These are phyloP conservation scores for Calcarisporium arbuscula DNA, from an alignment of 2,329 filamentous ascomycete species.

Conservation along the genomic window DNA sequence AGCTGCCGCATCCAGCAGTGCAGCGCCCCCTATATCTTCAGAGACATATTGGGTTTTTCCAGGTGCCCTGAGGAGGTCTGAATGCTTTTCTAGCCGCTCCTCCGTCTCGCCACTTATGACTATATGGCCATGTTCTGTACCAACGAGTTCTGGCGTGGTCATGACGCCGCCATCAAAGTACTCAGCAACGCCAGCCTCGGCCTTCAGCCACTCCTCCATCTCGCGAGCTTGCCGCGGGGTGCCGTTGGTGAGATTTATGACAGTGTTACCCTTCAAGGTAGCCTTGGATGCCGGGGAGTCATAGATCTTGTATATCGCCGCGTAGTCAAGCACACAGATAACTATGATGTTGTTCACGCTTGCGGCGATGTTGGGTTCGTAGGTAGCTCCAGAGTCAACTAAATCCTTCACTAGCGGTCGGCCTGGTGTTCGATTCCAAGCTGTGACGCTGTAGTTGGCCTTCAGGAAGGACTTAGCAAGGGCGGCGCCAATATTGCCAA, in stretches of 20 bases:
- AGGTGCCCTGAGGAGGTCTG: no score
- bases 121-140: constrained; percentile 14
- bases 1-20: constrained; percentile 17
- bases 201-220: constrained; percentile 11
- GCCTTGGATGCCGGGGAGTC: background rate
- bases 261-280: constrained; percentile 16
- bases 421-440: no score
- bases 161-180: constrained; percentile 24
- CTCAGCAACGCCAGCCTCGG: constrained; percentile 7
- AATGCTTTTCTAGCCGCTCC: constrained; percentile 8
- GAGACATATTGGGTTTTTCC: constrained; percentile 14
- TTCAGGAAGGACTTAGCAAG: no score
- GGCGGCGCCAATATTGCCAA: no score
- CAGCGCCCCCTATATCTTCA: constrained; percentile 14
- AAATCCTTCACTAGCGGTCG: no score
- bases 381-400: no score
- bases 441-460: no score
- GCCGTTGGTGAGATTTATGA: constrained; percentile 24
- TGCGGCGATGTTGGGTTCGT: no score
- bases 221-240: no score
- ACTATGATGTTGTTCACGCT: no score
- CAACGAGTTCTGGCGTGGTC: constrained; percentile 21
- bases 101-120: constrained; percentile 16
- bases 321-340: constrained; percentile 20
- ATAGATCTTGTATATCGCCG: constrained; percentile 9